These are phyloP conservation scores for Pythium pyrilobum DNA, from an alignment of 352 stramenopile genomes.

Conservation along the genomic window DNA sequence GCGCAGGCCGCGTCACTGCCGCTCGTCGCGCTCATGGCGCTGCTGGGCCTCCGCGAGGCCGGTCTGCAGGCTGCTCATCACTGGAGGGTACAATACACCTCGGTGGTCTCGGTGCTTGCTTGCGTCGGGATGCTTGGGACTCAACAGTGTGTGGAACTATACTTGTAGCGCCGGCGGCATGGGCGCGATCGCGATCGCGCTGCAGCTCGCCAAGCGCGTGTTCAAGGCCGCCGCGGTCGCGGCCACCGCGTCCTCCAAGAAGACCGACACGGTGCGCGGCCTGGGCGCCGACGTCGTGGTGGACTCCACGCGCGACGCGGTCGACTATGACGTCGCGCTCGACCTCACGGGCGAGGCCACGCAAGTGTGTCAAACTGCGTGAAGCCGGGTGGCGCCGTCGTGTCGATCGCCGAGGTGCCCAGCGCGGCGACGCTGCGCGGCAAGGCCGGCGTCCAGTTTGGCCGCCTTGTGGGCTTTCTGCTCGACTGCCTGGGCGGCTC, in stretches of 20 bases:
- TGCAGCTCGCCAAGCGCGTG: slow-evolving; percentile 68
- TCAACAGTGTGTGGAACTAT: too few relatives aligned
- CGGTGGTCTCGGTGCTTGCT: too few relatives aligned
- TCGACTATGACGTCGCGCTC: slow-evolving; percentile 71
- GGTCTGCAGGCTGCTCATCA: slow-evolving; percentile 74
- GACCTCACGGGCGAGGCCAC: slow-evolving; percentile 70
- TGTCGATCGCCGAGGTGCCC: slow-evolving; percentile 59
- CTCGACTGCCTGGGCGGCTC: slow-evolving; percentile 61
- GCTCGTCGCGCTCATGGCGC: slow-evolving; percentile 44
- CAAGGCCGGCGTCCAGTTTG: slow-evolving; percentile 34
- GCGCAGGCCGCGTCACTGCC: slow-evolving; percentile 66
- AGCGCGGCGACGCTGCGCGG: slow-evolving; percentile 29
- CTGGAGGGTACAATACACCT: slow-evolving; percentile 54
- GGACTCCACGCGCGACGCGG: slow-evolving; percentile 53
- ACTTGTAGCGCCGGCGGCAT: slow-evolving; percentile 58
- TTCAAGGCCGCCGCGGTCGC: slow-evolving; percentile 70
- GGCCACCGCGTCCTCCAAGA: slow-evolving; percentile 61
- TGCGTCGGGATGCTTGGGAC: too few relatives aligned
- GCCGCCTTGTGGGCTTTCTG: slow-evolving; percentile 37
- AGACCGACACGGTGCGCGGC: slow-evolving; percentile 52
- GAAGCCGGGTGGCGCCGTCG: slow-evolving; percentile 40
- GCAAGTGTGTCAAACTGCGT: slow-evolving; percentile 54
- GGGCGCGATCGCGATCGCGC: slow-evolving; percentile 60
- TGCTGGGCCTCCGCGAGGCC: slow-evolving; percentile 45
- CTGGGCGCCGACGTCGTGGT: slow-evolving; percentile 69